Conservation (phyloP, 148 eudicot genomes). For the Amaranthus palmeri region DNA sequence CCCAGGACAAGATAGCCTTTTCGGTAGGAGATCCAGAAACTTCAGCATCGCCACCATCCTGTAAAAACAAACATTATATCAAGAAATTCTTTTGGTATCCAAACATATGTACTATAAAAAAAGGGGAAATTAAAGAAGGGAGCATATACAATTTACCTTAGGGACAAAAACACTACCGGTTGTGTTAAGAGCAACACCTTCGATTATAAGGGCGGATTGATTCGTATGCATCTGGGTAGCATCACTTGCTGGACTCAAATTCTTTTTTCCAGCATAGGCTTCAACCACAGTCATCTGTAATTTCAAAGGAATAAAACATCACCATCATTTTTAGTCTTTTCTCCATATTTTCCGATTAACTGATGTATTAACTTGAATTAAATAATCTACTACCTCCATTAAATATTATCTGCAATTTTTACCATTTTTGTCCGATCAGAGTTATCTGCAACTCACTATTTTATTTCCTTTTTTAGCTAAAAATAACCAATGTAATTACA, state of each 20-base stretch:
- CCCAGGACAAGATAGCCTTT: slow-evolving; percentile 86
- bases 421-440: no score
- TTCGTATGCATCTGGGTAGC: slow-evolving; percentile 37
- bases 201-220: slow-evolving; percentile 52
- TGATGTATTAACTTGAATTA: neutral
- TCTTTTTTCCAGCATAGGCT: slow-evolving; percentile 63
- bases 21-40: slow-evolving; percentile 95
- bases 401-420: no score
- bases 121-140: neutral
- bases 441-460: no score
- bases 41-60: slow-evolving; percentile 59
- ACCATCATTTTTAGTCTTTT: slow-evolving; percentile 1
- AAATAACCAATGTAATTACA: no score
- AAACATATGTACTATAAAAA: neutral
- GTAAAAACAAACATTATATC: slow-evolving; percentile 1
- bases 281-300: slow-evolving; percentile 89
- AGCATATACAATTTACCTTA: slow-evolving; percentile 41
- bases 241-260: slow-evolving; percentile 55
- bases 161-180: slow-evolving; percentile 72
- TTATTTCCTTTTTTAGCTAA: no score
- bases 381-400: no score
- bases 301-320: neutral
- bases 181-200: slow-evolving; percentile 79
- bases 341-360: neutral
- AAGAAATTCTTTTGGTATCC: no score